Evolutionary conservation across 345 rosid species (phyloP).

Genomic region (Balakata baccata): DNA sequence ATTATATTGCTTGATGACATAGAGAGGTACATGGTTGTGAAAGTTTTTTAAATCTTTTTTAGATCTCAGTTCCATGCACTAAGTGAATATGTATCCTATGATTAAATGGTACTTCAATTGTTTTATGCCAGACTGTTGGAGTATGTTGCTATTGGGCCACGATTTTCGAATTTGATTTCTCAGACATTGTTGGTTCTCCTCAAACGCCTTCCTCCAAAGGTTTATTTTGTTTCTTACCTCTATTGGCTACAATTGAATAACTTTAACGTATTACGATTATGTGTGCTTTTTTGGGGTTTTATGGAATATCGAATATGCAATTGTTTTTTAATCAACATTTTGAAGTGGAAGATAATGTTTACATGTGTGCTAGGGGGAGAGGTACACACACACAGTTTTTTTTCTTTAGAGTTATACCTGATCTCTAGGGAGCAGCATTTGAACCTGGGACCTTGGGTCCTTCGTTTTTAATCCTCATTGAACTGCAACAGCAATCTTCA

Average conservation of each 20-base stretch:
- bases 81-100: background rate
- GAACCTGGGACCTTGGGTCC: background rate
- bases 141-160: constrained; percentile 94
- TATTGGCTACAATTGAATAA: background rate
- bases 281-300: background rate
- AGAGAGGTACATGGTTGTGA: constrained; percentile 58
- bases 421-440: background rate
- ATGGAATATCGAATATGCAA: background rate
- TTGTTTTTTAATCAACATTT: background rate
- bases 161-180: constrained; percentile 84
- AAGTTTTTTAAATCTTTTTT: background rate
- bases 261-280: background rate
- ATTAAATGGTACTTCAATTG: background rate
- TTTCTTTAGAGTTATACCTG: background rate
- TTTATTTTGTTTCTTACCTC: constrained; percentile 18
- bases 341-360: background rate
- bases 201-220: constrained; percentile 97
- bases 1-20: constrained; percentile 93
- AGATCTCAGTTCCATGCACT: background rate
- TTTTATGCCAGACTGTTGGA: constrained; percentile 69
- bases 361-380: background rate
- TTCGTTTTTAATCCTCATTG: background rate
- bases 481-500: background rate
- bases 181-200: constrained; percentile 92
- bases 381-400: too few species aligned